Percentiles rank a stretch among this genome's conserved stretches.
Conservation (phyloP, 2,329 filamentous ascomycete species). For the Xylariales sp. region DNA sequence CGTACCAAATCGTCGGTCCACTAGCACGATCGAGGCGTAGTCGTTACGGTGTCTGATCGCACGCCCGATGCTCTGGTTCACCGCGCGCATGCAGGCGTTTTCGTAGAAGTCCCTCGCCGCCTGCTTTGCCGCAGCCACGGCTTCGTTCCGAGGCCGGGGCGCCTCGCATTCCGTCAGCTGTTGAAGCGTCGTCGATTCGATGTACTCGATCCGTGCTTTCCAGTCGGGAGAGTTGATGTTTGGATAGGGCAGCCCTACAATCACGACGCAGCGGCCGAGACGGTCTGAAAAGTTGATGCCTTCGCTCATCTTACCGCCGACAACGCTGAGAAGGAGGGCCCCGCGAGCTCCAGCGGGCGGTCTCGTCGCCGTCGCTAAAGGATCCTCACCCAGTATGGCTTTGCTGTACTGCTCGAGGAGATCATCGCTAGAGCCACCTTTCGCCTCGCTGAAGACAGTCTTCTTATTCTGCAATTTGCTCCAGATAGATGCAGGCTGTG, state of each 20-base stretch:
- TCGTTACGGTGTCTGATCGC: conserved; percentile 90
- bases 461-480: conserved; percentile 69
- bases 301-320: conserved; percentile 94
- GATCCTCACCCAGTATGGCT: conserved; percentile 69
- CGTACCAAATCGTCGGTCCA: conserved; percentile 83
- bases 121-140: conserved; percentile 59
- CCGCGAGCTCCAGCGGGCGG: conserved; percentile 57
- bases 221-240: conserved; percentile 91
- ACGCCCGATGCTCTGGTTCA: conserved; percentile 95
- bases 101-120: conserved; percentile 86
- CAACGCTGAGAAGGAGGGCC: conserved; percentile 86
- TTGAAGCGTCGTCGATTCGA: conserved; percentile 70
- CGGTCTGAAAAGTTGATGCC: conserved; percentile 97
- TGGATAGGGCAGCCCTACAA: conserved; percentile 93
- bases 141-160: conserved; percentile 45
- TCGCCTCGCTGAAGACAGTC: conserved; percentile 69
- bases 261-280: conserved; percentile 87
- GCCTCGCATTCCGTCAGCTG: conserved; percentile 50
- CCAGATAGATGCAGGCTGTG: conserved; percentile 62
- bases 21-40: conserved; percentile 88
- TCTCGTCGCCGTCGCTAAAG: neutral
- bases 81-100: conserved; percentile 94
- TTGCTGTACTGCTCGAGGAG: conserved; percentile 78
- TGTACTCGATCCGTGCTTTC: conserved; percentile 90
- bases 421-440: conserved; percentile 70